phyloP scores from a whole-genome alignment of 2,329 filamentous ascomycete genomes.

The Clarireedia homoeocarpa region DNA sequence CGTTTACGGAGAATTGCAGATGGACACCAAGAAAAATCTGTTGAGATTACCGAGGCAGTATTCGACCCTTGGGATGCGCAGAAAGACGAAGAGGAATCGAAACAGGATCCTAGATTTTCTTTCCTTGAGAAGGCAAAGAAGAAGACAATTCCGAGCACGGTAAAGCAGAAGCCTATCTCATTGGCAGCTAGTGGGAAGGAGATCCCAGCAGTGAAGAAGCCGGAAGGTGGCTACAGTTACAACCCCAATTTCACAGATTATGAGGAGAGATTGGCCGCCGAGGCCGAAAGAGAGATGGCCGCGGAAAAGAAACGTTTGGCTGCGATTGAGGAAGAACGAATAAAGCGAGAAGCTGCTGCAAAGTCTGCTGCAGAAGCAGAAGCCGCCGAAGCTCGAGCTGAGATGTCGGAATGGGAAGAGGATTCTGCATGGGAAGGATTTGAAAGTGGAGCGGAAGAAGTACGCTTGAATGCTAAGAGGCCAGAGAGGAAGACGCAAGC shows the following conservation, averaged over 20 bases:
- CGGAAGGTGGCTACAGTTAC: conserved; percentile 80
- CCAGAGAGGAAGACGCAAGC: conserved; percentile 77
- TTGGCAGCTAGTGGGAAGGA: conserved; percentile 75
- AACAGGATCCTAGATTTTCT: conserved; percentile 46
- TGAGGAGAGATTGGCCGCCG: conserved; percentile 63
- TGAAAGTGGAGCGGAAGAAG: conserved; percentile 72
- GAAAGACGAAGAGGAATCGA: conserved; percentile 35
- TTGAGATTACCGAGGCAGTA: conserved; percentile 48
- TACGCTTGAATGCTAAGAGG: conserved; percentile 58
- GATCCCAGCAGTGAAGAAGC: conserved; percentile 70
- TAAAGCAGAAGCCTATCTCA: conserved; percentile 71
- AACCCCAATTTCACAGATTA: conserved; percentile 87
- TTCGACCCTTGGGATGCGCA: conserved; percentile 74
- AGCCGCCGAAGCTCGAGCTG: conserved; percentile 59
- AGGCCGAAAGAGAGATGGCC: conserved; percentile 72
- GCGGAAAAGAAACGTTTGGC: conserved; percentile 68
- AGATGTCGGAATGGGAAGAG: conserved; percentile 68
- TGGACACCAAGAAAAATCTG: conserved; percentile 43
- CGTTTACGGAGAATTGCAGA: conserved; percentile 74
- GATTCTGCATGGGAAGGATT: conserved; percentile 89
- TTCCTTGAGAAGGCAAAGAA: conserved; percentile 61
- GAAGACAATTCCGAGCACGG: conserved; percentile 64
- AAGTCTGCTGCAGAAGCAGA: conserved; percentile 67
- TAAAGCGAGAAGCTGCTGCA: conserved; percentile 60
- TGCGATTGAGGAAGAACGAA: conserved; percentile 57